phyloP scores from a whole-genome alignment of 495 filamentous ascomycete genomes.

The Xylaria sp. region DNA sequence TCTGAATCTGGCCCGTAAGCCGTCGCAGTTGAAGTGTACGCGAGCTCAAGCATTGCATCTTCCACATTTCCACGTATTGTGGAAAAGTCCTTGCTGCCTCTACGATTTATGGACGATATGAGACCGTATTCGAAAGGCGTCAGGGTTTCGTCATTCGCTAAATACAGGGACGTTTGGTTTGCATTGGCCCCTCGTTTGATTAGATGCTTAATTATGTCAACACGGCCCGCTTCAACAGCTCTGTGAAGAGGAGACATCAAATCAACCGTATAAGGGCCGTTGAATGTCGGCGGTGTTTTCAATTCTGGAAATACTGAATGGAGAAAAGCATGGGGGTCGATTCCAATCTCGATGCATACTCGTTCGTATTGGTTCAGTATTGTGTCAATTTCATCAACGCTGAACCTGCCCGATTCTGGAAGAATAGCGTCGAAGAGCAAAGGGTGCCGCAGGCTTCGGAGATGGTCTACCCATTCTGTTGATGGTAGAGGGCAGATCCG shows the following conservation, averaged over 20 bases:
- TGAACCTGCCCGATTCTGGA: neutral
- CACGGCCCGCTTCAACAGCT: neutral
- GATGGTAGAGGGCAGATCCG: neutral
- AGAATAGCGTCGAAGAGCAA: neutral
- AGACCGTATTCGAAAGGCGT: neutral
- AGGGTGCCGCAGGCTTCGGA: neutral
- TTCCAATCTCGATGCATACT: neutral
- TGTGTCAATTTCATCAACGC: neutral
- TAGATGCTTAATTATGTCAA: neutral
- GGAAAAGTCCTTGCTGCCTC: too few relatives aligned
- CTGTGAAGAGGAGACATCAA: neutral
- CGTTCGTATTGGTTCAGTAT: neutral
- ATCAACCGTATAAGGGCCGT: neutral
- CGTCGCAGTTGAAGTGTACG: neutral
- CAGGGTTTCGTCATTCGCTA: neutral
- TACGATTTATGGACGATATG: too few relatives aligned
- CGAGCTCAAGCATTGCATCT: neutral
- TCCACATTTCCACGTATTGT: neutral
- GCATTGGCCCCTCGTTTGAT: slow-evolving; percentile 4
- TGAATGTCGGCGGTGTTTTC: neutral
- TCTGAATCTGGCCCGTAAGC: neutral
- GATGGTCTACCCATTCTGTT: neutral
- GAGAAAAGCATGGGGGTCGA: neutral
- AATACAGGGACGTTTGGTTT: neutral
- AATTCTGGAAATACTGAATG: neutral